phyloP scores from a whole-genome alignment of 192 early-diverging fungal genomes.

The Podila clonocystis region DNA sequence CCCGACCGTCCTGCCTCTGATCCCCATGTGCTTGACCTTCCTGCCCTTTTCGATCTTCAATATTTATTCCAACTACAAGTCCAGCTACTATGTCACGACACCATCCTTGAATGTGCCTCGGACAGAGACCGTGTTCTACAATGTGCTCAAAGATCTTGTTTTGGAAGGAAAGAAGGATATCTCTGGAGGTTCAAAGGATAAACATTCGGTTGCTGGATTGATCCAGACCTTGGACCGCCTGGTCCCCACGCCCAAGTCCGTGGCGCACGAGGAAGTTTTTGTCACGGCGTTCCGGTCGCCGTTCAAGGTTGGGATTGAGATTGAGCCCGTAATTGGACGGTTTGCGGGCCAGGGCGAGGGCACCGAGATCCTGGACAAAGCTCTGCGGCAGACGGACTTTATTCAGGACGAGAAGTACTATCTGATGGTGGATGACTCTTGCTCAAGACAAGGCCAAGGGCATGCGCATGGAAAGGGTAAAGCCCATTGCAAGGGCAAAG shows the following conservation, averaged over 20 bases:
- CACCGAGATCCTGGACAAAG: conserved; percentile 7
- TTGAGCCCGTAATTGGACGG: conserved; percentile 58
- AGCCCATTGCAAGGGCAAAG: conserved; percentile 19
- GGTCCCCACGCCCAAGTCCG: conserved; percentile 43
- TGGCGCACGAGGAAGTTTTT: conserved; percentile 59
- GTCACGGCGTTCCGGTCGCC: conserved; percentile 55
- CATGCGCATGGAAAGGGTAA: background rate
- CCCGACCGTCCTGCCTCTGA: conserved; percentile 49
- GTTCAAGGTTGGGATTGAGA: conserved; percentile 53
- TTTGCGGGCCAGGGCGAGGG: conserved; percentile 26
- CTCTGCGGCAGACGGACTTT: conserved; percentile 48
- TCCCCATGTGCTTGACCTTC: conserved; percentile 70
- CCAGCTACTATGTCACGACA: conserved; percentile 72
- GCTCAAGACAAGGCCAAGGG: background rate
- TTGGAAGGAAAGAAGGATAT: background rate
- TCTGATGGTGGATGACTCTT: conserved; percentile 39
- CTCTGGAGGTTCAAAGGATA: background rate
- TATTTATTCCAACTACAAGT: conserved; percentile 77
- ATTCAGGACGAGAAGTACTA: conserved; percentile 43
- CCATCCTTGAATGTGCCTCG: conserved; percentile 68
- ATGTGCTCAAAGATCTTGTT: conserved; percentile 23
- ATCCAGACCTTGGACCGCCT: conserved; percentile 4
- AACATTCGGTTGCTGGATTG: background rate
- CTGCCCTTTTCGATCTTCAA: conserved; percentile 75
- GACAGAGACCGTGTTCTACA: conserved; percentile 54